These are phyloP conservation scores for Tylopilus sp. DNA, from an alignment of 1,284 basidiomycete species.

Conservation along the genomic window DNA sequence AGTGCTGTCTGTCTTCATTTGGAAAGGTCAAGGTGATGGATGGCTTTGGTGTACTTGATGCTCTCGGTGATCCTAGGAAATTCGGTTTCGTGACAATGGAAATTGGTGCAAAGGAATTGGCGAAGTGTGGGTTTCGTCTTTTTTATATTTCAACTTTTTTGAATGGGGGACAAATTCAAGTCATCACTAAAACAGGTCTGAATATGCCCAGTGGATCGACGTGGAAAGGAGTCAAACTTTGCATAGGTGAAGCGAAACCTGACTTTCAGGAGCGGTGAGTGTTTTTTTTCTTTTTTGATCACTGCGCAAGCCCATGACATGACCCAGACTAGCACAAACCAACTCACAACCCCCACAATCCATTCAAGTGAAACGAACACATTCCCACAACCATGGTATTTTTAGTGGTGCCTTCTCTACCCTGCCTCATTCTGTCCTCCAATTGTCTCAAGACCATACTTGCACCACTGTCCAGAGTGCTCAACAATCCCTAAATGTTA, in stretches of 20 bases:
- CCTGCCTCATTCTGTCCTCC: too few species aligned
- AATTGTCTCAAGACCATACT: too few species aligned
- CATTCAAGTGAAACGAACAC: slow-evolving; percentile 44
- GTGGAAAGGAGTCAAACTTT: slow-evolving; percentile 81
- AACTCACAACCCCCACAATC: slow-evolving; percentile 28
- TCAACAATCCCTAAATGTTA: too few species aligned
- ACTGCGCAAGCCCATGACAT: too few species aligned
- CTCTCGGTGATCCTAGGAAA: slow-evolving; percentile 66
- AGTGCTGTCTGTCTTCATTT: slow-evolving; percentile 65
- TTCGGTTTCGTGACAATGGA: slow-evolving; percentile 79
- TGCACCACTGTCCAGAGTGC: too few species aligned
- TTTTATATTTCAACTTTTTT: not conserved
- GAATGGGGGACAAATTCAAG: not conserved
- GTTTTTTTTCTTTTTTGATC: not conserved
- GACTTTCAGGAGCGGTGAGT: slow-evolving; percentile 68
- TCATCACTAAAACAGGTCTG: slow-evolving; percentile 56
- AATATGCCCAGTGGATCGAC: slow-evolving; percentile 77
- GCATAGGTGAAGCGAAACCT: slow-evolving; percentile 79
- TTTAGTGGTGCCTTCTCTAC: too few species aligned
- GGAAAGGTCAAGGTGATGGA: slow-evolving; percentile 71
- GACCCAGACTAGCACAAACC: slow-evolving; percentile 42
- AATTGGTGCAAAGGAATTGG: slow-evolving; percentile 62
- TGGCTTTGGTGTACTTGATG: slow-evolving; percentile 70
- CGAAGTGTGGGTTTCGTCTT: slow-evolving; percentile 64
- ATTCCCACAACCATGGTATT: slow-evolving; percentile 43